Evolutionary conservation across 257 asterid species (phyloP).

Genomic region (Forsythia viridissima): DNA sequence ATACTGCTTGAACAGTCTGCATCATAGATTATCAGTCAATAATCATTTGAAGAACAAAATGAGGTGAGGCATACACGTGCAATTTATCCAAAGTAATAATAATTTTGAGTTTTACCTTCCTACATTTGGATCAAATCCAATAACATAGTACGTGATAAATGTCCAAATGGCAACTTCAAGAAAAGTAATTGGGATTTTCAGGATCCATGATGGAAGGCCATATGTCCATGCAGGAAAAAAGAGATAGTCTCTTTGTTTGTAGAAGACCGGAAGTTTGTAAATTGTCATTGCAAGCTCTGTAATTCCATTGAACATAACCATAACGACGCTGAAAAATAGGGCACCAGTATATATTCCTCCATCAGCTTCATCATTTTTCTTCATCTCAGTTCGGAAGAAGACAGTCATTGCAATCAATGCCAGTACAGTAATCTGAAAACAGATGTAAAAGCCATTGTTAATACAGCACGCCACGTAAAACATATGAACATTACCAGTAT

Average conservation of each 20-base stretch:
- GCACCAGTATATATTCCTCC: constrained; percentile 63
- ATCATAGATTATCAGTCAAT: neutral
- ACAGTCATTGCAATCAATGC: constrained; percentile 44
- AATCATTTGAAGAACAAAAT: neutral
- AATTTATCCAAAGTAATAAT: neutral
- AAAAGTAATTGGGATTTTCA: constrained; percentile 55
- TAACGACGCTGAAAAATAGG: constrained; percentile 42
- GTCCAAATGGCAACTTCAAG: constrained; percentile 59
- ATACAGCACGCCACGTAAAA: neutral
- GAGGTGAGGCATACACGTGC: neutral
- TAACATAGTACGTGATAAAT: constrained; percentile 57
- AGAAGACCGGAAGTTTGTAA: constrained; percentile 64
- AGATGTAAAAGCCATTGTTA: constrained; percentile 12
- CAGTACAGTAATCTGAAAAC: constrained; percentile 42
- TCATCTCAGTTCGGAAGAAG: constrained; percentile 65
- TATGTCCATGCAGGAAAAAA: constrained; percentile 71
- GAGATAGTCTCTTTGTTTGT: constrained; percentile 60
- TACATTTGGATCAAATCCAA: constrained; percentile 69
- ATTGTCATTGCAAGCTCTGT: constrained; percentile 56
- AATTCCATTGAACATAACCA: constrained; percentile 61
- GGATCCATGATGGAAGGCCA: constrained; percentile 57
- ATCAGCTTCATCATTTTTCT: constrained; percentile 25
- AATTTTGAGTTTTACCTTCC: constrained; percentile 44
- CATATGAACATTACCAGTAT: neutral
- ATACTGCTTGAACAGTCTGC: constrained; percentile 57